These are phyloP conservation scores for Colletotrichum ledebouriae DNA, from an alignment of 2,329 filamentous ascomycete genomes.

Conservation along the genomic window DNA sequence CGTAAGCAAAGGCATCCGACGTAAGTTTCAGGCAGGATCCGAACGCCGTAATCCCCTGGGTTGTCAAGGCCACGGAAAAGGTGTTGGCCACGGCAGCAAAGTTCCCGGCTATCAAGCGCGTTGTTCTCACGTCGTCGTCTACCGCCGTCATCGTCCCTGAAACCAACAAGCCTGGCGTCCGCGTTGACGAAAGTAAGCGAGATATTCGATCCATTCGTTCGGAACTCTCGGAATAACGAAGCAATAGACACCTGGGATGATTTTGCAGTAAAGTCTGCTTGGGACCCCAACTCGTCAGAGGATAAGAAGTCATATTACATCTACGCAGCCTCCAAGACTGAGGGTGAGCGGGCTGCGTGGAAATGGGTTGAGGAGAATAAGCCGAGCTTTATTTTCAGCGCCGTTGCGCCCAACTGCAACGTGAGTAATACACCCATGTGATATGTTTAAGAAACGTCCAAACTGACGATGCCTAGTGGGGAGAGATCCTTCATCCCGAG, in stretches of 20 bases:
- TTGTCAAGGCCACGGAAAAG: constrained; percentile 47
- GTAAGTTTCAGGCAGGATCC: constrained; percentile 53
- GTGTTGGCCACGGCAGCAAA: constrained; percentile 52
- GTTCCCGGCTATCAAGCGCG: constrained; percentile 53
- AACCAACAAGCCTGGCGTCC: constrained; percentile 33
- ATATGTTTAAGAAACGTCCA: not conserved
- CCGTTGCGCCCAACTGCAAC: constrained; percentile 49
- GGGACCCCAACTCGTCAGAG: constrained; percentile 53
- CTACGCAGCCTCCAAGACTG: constrained; percentile 56
- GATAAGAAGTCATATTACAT: constrained; percentile 45
- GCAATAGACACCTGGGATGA: constrained; percentile 53
- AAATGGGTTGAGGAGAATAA: constrained; percentile 52
- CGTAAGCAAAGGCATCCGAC: constrained; percentile 51
- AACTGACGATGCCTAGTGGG: constrained; percentile 8
- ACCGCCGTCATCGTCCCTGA: constrained; percentile 44
- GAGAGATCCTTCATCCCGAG: constrained; percentile 40
- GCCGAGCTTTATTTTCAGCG: constrained; percentile 50
- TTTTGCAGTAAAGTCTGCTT: constrained; percentile 50
- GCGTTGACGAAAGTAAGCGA: constrained; percentile 43
- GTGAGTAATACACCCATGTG: constrained; percentile 5
- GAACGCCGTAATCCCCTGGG: constrained; percentile 53
- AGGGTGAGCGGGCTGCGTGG: constrained; percentile 55
- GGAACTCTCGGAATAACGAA: not conserved
- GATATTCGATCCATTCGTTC: not conserved
- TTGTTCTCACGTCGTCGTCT: constrained; percentile 57